phyloP scores from a whole-genome alignment of 2,329 filamentous ascomycete genomes.

The Cercospora nicotianae region DNA sequence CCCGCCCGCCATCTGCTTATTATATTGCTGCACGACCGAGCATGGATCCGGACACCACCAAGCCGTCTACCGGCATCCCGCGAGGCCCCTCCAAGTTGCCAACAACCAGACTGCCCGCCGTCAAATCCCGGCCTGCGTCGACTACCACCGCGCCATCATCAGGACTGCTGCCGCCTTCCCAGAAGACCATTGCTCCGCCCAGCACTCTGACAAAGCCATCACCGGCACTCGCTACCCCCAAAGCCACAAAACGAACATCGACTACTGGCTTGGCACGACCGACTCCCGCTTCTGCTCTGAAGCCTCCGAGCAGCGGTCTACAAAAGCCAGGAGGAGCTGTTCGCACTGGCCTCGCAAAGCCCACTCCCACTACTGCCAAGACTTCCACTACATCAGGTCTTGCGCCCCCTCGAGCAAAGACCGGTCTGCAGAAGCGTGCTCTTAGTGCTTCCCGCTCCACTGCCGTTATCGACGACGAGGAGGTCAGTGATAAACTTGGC shows the following conservation, averaged over 20 bases:
- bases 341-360: constrained; percentile 4
- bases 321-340: not conserved
- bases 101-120: constrained; percentile 9
- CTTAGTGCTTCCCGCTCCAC: not conserved
- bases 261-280: constrained; percentile 8
- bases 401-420: not conserved
- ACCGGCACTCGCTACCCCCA: constrained; percentile 1
- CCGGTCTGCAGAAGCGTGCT: constrained; percentile 9
- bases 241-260: not conserved
- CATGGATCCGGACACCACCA: not conserved
- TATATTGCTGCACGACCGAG: not conserved
- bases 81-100: constrained; percentile 13
- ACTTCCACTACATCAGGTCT: constrained; percentile 8
- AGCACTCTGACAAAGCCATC: not conserved
- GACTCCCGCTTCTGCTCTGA: constrained; percentile 4
- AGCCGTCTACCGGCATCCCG: constrained; percentile 10
- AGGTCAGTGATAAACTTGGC: constrained; percentile 44
- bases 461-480: constrained; percentile 30
- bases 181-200: not conserved
- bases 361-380: constrained; percentile 5
- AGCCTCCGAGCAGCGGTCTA: constrained; percentile 1
- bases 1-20: not conserved
- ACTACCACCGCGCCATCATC: not conserved
- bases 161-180: not conserved
- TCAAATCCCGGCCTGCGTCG: constrained; percentile 2